Evolutionary conservation across 176 grass and related monocot species (phyloP), one percentile per base, ranked within the genome.

Genomic region (Hsuehochloa calcarea): DNA sequence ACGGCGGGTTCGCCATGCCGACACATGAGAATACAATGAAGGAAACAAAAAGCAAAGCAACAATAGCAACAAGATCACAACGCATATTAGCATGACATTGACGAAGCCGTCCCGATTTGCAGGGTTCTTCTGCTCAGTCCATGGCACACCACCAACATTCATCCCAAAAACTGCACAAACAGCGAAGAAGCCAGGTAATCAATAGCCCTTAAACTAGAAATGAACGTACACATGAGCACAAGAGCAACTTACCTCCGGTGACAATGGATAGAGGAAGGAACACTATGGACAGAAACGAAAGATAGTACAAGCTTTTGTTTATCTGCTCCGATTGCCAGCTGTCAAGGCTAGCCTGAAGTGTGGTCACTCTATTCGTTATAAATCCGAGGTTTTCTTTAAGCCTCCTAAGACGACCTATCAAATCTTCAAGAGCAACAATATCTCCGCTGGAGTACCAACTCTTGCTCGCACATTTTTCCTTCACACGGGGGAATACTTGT

Each of bases 271-370:
- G 85, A 81, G 95, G 95, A 68, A 97, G 95, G 75, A 97, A 95
- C 78, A 97, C 70, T 58, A 97, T 95, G 62, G 95, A 97, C 44
- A 97, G 87, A 58, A 97, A 93, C 13, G 95, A 97, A 78, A 95
- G 93, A 64, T 95, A 97, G 59, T 97, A 97, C 25, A 97, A 58
- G 84, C 92, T 97, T 62, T 90, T 92, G 75, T 95, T 97, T 79
- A 97, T 97, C 75, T 97, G 93, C 80, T 97, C 95, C 0, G 95
- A 88, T 85, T 97, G 93, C 95, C 95, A 97, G 49, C 95, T 97
- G 68, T 97, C 93, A 13, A 97, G 95, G 62, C 95, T 94, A 78
- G 95, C 93, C 80, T 97, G 93, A 65, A 97, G 88, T 7, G 92
- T 92, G 49, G 91, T 89, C 46, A 97, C 93, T 80, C 93, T 89